Percentiles rank a stretch among this genome's conserved stretches.
Conservation (phyloP, 148 eudicot genomes). For the Mesembryanthemum crystallinum region DNA sequence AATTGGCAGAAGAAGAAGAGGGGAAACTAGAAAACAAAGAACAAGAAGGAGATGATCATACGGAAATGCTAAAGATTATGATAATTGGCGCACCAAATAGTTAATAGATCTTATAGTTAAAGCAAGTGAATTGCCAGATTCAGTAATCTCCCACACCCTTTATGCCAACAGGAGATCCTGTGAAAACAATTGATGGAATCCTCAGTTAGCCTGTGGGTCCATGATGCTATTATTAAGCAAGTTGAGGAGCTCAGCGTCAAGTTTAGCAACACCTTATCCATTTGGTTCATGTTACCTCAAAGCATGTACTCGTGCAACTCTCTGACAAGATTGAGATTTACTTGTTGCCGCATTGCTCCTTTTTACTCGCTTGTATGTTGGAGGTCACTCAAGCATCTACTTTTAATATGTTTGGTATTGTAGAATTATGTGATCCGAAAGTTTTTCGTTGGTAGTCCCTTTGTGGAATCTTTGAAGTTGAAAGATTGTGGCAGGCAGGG, state of each 20-base stretch:
- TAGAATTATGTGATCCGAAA: neutral
- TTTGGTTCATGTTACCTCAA: neutral
- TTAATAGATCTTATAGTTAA: neutral
- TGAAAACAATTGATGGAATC: neutral
- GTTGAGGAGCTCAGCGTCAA: constrained; percentile 14
- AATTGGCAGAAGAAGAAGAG: neutral
- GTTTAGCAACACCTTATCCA: rapidly evolving
- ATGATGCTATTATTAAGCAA: constrained; percentile 9
- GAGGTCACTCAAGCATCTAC: constrained; percentile 17
- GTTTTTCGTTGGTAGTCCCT: constrained; percentile 15
- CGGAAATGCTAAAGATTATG: neutral
- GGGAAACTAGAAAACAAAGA: constrained; percentile 3
- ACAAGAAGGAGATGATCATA: neutral
- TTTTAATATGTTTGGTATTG: neutral
- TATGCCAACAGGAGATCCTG: neutral
- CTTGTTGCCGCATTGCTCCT: neutral
- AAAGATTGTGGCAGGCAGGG: neutral
- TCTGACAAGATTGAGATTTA: constrained; percentile 8
- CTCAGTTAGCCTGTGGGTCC: constrained; percentile 16
- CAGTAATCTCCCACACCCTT: constrained; percentile 8
- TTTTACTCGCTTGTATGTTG: constrained; percentile 4
- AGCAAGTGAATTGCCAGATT: constrained; percentile 11
- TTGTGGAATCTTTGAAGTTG: constrained; percentile 7
- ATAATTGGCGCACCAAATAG: neutral
- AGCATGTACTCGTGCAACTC: constrained; percentile 9